Evolutionary conservation across 2,329 filamentous ascomycete genomes (phyloP).

Genomic region (Eutypella sp.): DNA sequence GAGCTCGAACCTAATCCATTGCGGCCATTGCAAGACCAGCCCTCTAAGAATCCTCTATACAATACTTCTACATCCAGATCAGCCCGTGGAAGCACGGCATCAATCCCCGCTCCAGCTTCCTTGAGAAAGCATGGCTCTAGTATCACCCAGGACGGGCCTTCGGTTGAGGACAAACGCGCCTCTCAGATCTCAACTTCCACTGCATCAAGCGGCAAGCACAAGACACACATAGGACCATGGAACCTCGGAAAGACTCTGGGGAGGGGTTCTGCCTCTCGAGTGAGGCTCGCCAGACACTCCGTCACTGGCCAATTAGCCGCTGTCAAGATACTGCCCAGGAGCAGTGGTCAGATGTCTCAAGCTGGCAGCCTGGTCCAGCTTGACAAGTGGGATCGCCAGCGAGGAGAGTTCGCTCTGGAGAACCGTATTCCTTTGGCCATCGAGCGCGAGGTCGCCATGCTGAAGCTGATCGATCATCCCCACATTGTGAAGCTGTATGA

Average conservation of each 20-base stretch:
- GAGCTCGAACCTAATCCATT: slow-evolving; percentile 15
- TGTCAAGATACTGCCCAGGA: slow-evolving; percentile 91
- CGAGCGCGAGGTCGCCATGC: slow-evolving; percentile 91
- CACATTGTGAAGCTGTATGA: slow-evolving; percentile 94
- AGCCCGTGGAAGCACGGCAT: neutral
- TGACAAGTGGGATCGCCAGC: slow-evolving; percentile 64
- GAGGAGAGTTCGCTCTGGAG: slow-evolving; percentile 52
- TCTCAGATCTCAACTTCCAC: slow-evolving; percentile 23
- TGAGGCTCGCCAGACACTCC: slow-evolving; percentile 77
- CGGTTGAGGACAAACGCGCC: slow-evolving; percentile 16
- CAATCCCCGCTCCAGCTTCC: slow-evolving; percentile 1
- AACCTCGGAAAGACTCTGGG: slow-evolving; percentile 84
- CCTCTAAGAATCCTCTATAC: slow-evolving; percentile 2
- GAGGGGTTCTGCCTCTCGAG: slow-evolving; percentile 82
- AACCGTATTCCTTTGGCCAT: slow-evolving; percentile 80
- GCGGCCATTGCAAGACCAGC: slow-evolving; percentile 19
- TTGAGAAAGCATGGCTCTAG: slow-evolving; percentile 3
- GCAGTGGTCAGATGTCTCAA: slow-evolving; percentile 71
- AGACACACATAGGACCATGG: slow-evolving; percentile 89
- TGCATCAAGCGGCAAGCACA: slow-evolving; percentile 38
- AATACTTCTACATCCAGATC: neutral
- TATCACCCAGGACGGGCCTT: slow-evolving; percentile 7
- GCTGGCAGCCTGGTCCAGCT: slow-evolving; percentile 82
- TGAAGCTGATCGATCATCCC: slow-evolving; percentile 92
- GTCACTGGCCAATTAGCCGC: slow-evolving; percentile 77